phyloP scores from a whole-genome alignment of 495 filamentous ascomycete genomes.

The Penicillium longicatenatum region DNA sequence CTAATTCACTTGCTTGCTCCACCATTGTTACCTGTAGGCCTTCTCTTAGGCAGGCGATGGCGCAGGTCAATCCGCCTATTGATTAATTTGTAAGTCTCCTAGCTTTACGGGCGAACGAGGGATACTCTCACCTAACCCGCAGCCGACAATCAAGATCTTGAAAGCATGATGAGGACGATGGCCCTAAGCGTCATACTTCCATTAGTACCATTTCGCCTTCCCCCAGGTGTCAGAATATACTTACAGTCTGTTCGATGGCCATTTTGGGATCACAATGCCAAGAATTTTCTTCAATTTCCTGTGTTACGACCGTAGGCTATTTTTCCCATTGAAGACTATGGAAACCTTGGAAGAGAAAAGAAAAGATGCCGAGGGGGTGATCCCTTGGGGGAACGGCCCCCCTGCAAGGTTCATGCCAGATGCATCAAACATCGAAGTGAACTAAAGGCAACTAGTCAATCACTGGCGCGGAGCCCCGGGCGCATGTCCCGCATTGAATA shows the following conservation, averaged over 20 bases:
- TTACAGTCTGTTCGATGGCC: not conserved
- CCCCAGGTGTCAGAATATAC: not conserved
- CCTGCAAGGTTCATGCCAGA: not conserved
- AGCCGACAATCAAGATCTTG: not conserved
- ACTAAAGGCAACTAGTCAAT: not conserved
- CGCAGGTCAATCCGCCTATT: slow-evolving; percentile 46
- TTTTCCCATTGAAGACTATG: too few relatives aligned
- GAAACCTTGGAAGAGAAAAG: not conserved
- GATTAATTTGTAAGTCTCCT: not conserved
- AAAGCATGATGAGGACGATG: not conserved
- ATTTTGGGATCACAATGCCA: not conserved
- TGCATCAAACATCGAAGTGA: not conserved
- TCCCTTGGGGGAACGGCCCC: not conserved
- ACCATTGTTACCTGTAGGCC: slow-evolving; percentile 62
- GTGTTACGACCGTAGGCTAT: too few relatives aligned
- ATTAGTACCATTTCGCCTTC: not conserved
- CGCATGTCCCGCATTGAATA: too few relatives aligned
- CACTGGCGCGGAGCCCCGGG: too few relatives aligned
- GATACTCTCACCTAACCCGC: not conserved
- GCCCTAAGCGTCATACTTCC: not conserved
- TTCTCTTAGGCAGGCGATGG: slow-evolving; percentile 55
- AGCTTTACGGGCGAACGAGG: not conserved
- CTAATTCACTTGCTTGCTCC: slow-evolving; percentile 52
- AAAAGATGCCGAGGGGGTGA: not conserved
- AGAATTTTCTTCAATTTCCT: not conserved